phyloP scores from a whole-genome alignment of 805 yeast species.

The Jamesozyma rosinii region DNA sequence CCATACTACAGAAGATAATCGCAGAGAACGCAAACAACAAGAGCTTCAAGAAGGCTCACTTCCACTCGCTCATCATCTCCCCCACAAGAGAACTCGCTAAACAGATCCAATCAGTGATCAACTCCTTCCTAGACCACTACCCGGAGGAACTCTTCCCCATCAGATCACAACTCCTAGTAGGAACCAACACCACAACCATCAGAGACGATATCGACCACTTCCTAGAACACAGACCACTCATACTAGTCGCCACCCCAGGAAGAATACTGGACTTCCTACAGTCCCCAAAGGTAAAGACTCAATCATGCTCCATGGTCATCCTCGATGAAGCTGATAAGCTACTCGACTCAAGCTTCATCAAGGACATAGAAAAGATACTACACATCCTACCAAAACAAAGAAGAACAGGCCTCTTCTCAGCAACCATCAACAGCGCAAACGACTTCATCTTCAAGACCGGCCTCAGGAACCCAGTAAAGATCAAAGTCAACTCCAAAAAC shows the following conservation, averaged over 20 bases:
- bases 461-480: constrained; percentile 83
- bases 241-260: constrained; percentile 89
- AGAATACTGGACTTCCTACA: constrained; percentile 66
- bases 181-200: constrained; percentile 44
- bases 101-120: constrained; percentile 63
- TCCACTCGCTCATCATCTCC: constrained; percentile 63
- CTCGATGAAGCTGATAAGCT: constrained; percentile 91
- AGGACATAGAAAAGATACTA: constrained; percentile 59
- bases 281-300: constrained; percentile 47
- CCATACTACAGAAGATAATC: constrained; percentile 60
- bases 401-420: constrained; percentile 88
- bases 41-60: constrained; percentile 48
- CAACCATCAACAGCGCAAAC: constrained; percentile 81
- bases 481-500: constrained; percentile 56
- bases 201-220: constrained; percentile 65
- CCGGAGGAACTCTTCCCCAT: constrained; percentile 40
- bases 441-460: constrained; percentile 75
- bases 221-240: constrained; percentile 50
- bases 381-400: constrained; percentile 76
- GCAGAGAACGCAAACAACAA: constrained; percentile 27
- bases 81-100: constrained; percentile 59
- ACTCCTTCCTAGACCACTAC: constrained; percentile 46
- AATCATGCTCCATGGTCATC: constrained; percentile 61
- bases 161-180: constrained; percentile 50
- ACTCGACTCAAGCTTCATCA: constrained; percentile 65